These are phyloP conservation scores for Aspergillus cavernicola DNA, from an alignment of 495 filamentous ascomycete genomes.

Conservation along the genomic window DNA sequence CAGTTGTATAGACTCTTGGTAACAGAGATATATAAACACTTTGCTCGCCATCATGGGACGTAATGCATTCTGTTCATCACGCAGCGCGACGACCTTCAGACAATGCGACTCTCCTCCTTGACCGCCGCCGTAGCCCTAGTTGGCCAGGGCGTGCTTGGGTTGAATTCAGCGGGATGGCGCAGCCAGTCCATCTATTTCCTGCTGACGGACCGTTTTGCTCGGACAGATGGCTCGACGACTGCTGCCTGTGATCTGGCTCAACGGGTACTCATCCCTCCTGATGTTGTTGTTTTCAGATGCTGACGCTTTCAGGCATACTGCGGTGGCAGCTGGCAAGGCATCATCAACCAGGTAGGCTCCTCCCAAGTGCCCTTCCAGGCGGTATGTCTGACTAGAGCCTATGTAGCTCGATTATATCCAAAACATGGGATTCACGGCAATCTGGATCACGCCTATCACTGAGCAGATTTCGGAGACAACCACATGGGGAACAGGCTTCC, in stretches of 20 bases:
- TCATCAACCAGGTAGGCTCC: conserved; percentile 43
- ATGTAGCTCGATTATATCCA: conserved; percentile 44
- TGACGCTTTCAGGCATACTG: conserved; percentile 47
- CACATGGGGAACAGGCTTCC: conserved; percentile 43
- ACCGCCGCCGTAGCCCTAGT: not conserved
- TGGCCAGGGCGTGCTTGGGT: not conserved
- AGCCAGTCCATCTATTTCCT: not conserved
- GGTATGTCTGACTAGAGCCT: too few relatives aligned
- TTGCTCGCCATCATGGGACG: too few relatives aligned
- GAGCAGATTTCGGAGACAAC: conserved; percentile 49
- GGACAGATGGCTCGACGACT: conserved; percentile 48
- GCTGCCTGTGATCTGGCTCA: conserved; percentile 37
- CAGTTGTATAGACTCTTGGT: too few relatives aligned
- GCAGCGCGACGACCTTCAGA: too few relatives aligned
- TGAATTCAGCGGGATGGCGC: not conserved
- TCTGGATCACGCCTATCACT: conserved; percentile 71
- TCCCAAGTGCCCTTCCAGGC: too few relatives aligned
- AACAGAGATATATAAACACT: too few relatives aligned
- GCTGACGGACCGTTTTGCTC: conserved; percentile 64
- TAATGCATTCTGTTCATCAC: too few relatives aligned
- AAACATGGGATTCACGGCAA: conserved; percentile 66
- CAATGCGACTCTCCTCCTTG: not conserved
- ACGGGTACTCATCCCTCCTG: too few relatives aligned
- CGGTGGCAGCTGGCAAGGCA: conserved; percentile 63
- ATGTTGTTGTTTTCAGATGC: too few relatives aligned